These are phyloP conservation scores for Termitomyces sp. DNA, from an alignment of 1,284 basidiomycete species.

Conservation along the genomic window DNA sequence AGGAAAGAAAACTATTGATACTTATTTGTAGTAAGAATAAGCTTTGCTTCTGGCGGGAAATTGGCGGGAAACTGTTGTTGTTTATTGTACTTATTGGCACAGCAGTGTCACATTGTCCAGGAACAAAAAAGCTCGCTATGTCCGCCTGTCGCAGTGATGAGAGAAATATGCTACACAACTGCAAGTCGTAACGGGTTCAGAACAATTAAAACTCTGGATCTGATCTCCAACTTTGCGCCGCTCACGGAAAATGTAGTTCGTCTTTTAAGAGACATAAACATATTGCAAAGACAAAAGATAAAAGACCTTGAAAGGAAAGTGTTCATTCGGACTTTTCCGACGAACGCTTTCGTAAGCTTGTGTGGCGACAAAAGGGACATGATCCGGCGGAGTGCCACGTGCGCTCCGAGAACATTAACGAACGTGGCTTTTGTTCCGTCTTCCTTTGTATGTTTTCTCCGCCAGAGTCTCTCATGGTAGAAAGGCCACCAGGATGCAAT, in stretches of 20 bases:
- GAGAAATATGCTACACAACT: background rate
- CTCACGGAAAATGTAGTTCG: too few relatives aligned
- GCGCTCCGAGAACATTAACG: conserved; percentile 25
- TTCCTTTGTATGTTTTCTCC: conserved; percentile 10
- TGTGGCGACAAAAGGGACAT: conserved; percentile 1
- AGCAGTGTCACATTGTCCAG: background rate
- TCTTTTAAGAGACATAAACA: too few relatives aligned
- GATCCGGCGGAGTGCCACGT: conserved; percentile 23
- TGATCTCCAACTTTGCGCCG: background rate
- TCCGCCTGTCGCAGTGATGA: background rate
- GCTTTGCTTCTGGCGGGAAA: background rate
- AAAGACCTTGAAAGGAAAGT: background rate
- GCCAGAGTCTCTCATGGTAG: conserved; percentile 6
- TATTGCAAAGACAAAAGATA: background rate
- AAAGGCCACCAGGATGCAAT: background rate
- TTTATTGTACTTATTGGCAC: background rate
- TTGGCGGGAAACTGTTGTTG: background rate
- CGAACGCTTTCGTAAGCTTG: background rate
- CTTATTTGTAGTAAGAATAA: background rate
- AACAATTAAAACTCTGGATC: background rate
- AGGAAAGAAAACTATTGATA: background rate
- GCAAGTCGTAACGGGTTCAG: background rate
- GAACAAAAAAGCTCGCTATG: background rate
- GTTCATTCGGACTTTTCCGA: background rate
- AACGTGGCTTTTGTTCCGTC: conserved; percentile 32